Evolutionary conservation across 2,329 filamentous ascomycete species (phyloP).

Genomic region (Fusarium sp.): DNA sequence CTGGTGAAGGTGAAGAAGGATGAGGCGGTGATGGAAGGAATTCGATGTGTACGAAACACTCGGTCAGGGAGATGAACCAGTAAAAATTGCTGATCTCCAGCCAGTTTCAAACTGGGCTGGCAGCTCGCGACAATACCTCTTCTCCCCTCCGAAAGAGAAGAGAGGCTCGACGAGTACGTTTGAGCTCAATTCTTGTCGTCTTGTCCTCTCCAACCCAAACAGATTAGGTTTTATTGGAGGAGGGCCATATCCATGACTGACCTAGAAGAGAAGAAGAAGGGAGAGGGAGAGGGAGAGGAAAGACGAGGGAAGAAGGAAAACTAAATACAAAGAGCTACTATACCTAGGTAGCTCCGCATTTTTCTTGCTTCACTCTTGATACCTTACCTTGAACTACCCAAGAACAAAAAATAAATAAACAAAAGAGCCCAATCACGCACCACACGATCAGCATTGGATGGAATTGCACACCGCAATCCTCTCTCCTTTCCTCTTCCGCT

Average conservation of each 20-base stretch:
- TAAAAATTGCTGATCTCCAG: constrained; percentile 15
- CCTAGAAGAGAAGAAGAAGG: constrained; percentile 25
- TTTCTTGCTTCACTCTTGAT: constrained; percentile 7
- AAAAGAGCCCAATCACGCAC: constrained; percentile 6
- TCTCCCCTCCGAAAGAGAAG: constrained; percentile 26
- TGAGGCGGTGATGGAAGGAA: constrained; percentile 2
- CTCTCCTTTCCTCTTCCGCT: constrained; percentile 2
- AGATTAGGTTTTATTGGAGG: constrained; percentile 26
- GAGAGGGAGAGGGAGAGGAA: not conserved
- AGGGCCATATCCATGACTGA: constrained; percentile 29
- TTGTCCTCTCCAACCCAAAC: constrained; percentile 35
- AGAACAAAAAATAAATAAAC: not conserved
- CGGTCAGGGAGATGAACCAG: not conserved
- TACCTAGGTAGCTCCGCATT: constrained; percentile 27
- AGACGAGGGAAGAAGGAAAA: constrained; percentile 13
- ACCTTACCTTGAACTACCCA: not conserved
- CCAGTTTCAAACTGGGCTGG: constrained; percentile 15
- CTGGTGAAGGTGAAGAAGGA: not conserved
- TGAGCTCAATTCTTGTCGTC: constrained; percentile 1
- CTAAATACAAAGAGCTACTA: constrained; percentile 17
- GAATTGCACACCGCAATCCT: constrained; percentile 33
- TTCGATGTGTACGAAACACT: constrained; percentile 2
- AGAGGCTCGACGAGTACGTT: constrained; percentile 19
- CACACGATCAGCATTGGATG: constrained; percentile 12
- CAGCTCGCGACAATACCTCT: constrained; percentile 28